Conservation (phyloP, 78 protist genomes). For the Fonticula alba region DNA sequence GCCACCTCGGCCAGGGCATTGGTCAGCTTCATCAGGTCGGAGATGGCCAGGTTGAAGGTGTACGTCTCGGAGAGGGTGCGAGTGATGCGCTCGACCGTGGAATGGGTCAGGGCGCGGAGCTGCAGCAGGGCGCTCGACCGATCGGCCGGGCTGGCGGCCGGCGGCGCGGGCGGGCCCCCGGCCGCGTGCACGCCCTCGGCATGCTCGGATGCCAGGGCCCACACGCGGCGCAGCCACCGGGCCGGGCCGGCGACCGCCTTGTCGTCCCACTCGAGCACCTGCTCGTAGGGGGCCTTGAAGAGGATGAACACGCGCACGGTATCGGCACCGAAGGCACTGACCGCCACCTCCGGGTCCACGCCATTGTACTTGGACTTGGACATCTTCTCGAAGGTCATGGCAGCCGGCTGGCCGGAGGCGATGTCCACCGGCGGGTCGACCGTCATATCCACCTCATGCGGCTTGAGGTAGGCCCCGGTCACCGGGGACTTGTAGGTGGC, state of each 20-base stretch:
- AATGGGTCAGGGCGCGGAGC: conserved; percentile 5
- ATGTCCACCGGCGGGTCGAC: not conserved
- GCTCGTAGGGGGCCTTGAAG: conserved; percentile 61
- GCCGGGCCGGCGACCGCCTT: conserved; percentile 39
- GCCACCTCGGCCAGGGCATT: conserved; percentile 10
- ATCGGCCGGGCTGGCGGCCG: not conserved
- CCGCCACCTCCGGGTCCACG: not conserved
- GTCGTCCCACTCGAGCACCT: conserved; percentile 51
- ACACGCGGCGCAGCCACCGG: conserved; percentile 30
- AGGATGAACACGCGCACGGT: conserved; percentile 29
- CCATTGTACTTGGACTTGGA: conserved; percentile 67
- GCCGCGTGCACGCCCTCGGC: not conserved
- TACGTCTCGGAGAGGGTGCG: not conserved
- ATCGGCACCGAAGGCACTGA: conserved; percentile 21
- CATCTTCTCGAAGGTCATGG: conserved; percentile 45
- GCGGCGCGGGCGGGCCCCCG: not conserved
- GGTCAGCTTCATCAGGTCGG: conserved; percentile 31
- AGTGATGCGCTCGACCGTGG: not conserved
- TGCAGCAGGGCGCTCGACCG: conserved; percentile 5
- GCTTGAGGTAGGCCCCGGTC: conserved; percentile 6
- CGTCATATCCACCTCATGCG: conserved; percentile 3
- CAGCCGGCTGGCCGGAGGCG: conserved; percentile 1
- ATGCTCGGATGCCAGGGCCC: not conserved
- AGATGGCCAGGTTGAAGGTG: conserved; percentile 36
- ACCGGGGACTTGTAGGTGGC: conserved; percentile 4